These are phyloP conservation scores for Stagonosporopsis vannaccii DNA, from an alignment of 2,329 filamentous ascomycete genomes.

Conservation along the genomic window DNA sequence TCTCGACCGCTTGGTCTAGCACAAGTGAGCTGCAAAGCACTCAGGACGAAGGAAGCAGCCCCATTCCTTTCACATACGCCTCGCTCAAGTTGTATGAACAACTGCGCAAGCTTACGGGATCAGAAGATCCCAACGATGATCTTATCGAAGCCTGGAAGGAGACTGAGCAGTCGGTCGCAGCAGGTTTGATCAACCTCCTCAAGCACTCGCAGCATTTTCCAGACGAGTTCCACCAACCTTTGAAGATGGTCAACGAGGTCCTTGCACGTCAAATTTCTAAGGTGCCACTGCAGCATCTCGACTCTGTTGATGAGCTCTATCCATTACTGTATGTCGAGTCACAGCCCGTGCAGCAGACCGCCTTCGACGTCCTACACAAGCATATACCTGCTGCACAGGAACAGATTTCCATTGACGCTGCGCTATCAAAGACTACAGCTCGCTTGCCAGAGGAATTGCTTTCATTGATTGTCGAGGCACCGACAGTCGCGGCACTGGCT, in stretches of 20 bases:
- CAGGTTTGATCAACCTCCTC: slow-evolving; percentile 69
- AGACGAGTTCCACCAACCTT: slow-evolving; percentile 67
- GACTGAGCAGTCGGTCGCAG: slow-evolving; percentile 62
- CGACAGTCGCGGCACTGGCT: slow-evolving; percentile 71
- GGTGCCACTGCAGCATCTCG: slow-evolving; percentile 67
- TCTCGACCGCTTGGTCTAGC: slow-evolving; percentile 49
- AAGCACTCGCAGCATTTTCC: slow-evolving; percentile 60
- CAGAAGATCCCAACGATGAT: slow-evolving; percentile 82
- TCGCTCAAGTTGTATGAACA: slow-evolving; percentile 74
- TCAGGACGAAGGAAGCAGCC: slow-evolving; percentile 30
- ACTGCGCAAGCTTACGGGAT: slow-evolving; percentile 63
- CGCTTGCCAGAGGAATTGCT: slow-evolving; percentile 83
- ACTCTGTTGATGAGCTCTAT: slow-evolving; percentile 74
- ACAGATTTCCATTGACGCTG: slow-evolving; percentile 79
- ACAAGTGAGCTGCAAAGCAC: slow-evolving; percentile 36
- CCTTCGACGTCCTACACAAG: slow-evolving; percentile 80
- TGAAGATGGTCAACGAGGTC: slow-evolving; percentile 77
- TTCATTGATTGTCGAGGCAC: slow-evolving; percentile 80
- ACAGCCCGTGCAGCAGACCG: slow-evolving; percentile 76
- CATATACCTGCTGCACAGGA: slow-evolving; percentile 82
- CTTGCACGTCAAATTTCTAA: slow-evolving; percentile 73
- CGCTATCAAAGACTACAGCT: slow-evolving; percentile 74
- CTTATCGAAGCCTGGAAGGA: slow-evolving; percentile 76
- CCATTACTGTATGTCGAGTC: slow-evolving; percentile 78
- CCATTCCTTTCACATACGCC: slow-evolving; percentile 68